A percentile compares a stretch with the other conserved stretches of the same genome.
Conservation (phyloP, 305 asterid species). For the Coffea humblotiana region DNA sequence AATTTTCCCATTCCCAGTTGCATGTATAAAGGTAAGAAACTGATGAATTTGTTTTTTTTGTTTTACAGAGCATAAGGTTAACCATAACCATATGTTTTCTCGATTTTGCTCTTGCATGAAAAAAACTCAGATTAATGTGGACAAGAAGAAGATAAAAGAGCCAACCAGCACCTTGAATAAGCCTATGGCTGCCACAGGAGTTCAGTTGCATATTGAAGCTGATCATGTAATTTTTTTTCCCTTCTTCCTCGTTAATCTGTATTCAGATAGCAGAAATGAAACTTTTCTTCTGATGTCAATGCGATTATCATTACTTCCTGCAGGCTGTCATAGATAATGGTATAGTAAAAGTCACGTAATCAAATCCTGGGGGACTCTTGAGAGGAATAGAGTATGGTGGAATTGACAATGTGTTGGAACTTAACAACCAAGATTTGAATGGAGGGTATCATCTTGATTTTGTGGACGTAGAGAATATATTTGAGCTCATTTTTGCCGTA, state of each 20-base stretch:
- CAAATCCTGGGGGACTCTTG: constrained; percentile 72
- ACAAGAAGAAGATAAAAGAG: not conserved
- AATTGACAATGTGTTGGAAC: constrained; percentile 65
- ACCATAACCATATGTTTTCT: not conserved
- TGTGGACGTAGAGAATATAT: no score
- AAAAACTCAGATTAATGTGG: not conserved
- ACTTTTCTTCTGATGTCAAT: not conserved
- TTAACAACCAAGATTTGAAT: constrained; percentile 47
- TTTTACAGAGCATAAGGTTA: not conserved
- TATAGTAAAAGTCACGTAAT: constrained; percentile 49
- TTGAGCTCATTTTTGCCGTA: not conserved
- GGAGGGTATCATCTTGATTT: constrained; percentile 45
- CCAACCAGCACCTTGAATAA: not conserved
- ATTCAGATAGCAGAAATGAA: not conserved
- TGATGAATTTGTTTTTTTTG: not conserved
- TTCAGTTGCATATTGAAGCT: constrained; percentile 25
- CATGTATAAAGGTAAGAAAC: not conserved
- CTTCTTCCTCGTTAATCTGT: not conserved
- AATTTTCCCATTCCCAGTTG: not conserved
- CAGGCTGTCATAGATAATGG: constrained; percentile 77
- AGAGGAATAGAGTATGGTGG: constrained; percentile 53
- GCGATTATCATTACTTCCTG: not conserved
- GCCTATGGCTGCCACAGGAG: constrained; percentile 22
- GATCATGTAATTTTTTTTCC: constrained; percentile 24
- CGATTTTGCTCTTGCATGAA: not conserved